Evolutionary conservation across 768 basidiomycete genomes (phyloP), one percentile per base, ranked within the genome.

Genomic region (Lentinus tigrinus): DNA sequence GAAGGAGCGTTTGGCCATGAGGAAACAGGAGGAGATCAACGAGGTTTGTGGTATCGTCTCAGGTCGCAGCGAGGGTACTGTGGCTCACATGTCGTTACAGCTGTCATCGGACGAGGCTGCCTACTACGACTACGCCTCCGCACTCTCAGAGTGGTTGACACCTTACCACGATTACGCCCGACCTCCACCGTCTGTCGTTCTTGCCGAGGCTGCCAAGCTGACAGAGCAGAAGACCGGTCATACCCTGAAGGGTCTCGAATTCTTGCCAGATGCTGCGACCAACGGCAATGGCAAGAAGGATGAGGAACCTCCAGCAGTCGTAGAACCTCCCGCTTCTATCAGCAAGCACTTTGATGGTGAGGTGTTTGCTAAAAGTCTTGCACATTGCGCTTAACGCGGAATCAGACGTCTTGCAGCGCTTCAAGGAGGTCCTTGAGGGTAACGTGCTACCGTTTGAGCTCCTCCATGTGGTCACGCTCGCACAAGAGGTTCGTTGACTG

Each of bases 161-260:
- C 87, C 87, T 7, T 85, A 89, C 69, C 90, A 93, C 62, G 78
- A 89, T 57, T 74, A 89, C 64, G 76, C 83, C 34, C 87, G 91
- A 2, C 91, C 89, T 4, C 85, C 84, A 19, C 83, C 89, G 2
- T 72, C 82, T 7, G 80, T 82, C 16, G 89, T 91, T 31, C 74
- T 91, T 23, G 88, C 87, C 7, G 91, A 91, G 69, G 88, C 86
- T 31, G 81, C 88, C 6, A 91, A 85, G 63, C 83, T 85, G 69
- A 83, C 84, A 0, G 84, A 90, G 65, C 72, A 84, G 40, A 91
- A 88, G 72, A 85, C 85, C 0, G 87, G 87, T 0, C 79, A 84
- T 57, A 85, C 87, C 6, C 71, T 88, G 57, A 85, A 85, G 67
- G 86, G 86, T 6, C 74, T 88, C 17, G 84, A 86, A 26, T 52